Conservation (phyloP, 2,329 filamentous ascomycete species). For the Calcarisporium arbuscula region DNA sequence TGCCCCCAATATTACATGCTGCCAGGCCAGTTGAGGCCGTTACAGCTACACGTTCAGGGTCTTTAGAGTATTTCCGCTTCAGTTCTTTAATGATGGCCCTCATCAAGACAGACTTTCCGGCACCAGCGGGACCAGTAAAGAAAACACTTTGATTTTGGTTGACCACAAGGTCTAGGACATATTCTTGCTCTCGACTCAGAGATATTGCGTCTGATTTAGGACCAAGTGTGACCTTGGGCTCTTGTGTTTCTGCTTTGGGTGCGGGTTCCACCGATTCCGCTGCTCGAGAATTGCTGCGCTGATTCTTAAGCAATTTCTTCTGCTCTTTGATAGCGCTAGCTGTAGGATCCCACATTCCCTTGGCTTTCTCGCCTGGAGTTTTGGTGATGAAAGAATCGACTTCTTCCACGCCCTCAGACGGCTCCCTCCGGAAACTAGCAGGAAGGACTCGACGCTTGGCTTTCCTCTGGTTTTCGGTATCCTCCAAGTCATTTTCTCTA, state of each 20-base stretch:
- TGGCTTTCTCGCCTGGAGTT: conserved; percentile 26
- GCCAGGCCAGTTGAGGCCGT: conserved; percentile 94
- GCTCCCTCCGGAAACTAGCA: conserved; percentile 28
- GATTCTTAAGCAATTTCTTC: conserved; percentile 66
- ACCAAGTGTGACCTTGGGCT: conserved; percentile 26
- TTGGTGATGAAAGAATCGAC: conserved; percentile 11
- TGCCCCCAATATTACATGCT: conserved; percentile 93
- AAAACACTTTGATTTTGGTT: conserved; percentile 83
- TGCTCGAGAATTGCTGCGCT: too few relatives aligned
- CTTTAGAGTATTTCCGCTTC: conserved; percentile 66
- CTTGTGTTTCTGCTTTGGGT: conserved; percentile 24
- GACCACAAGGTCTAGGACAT: conserved; percentile 77
- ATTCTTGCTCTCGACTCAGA: conserved; percentile 79
- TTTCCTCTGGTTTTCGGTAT: conserved; percentile 21
- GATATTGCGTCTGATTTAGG: conserved; percentile 51
- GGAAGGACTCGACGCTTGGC: conserved; percentile 63
- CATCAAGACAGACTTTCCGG: conserved; percentile 94
- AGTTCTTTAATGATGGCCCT: conserved; percentile 80
- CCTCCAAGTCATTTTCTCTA: conserved; percentile 19
- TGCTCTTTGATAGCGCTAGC: conserved; percentile 71
- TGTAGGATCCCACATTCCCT: conserved; percentile 62
- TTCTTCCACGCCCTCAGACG: conserved; percentile 14
- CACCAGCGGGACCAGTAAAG: conserved; percentile 94
- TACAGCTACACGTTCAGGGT: conserved; percentile 81
- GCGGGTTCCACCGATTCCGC: too few relatives aligned